phyloP scores from a whole-genome alignment of 176 grass and related monocot species.

The Cocos nucifera region DNA sequence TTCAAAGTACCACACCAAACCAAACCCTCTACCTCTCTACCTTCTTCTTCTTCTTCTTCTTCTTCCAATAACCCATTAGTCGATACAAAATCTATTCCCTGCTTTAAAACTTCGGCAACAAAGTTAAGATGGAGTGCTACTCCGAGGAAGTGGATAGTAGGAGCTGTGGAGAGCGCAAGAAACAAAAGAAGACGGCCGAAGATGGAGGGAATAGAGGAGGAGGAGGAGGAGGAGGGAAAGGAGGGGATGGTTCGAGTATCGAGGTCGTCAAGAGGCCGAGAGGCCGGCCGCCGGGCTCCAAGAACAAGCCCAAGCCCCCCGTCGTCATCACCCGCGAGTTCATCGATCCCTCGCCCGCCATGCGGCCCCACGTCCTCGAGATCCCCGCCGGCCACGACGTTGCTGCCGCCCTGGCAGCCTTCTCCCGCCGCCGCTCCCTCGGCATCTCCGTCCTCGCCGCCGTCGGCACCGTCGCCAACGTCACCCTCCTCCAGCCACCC shows the following conservation, averaged over 20 bases:
- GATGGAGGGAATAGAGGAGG: neutral
- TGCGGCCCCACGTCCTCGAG: slow-evolving; percentile 87
- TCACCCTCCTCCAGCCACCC: slow-evolving; percentile 47
- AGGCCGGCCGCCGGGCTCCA: slow-evolving; percentile 76
- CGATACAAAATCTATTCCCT: too few species aligned
- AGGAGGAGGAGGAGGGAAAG: slow-evolving; percentile 11
- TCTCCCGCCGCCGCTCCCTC: slow-evolving; percentile 40
- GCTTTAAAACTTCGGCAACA: slow-evolving; percentile 17
- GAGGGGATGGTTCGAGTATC: slow-evolving; percentile 56
- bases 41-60: neutral
- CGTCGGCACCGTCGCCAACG: slow-evolving; percentile 61
- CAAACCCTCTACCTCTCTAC: neutral
- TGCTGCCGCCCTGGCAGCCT: slow-evolving; percentile 47
- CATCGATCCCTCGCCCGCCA: slow-evolving; percentile 42
- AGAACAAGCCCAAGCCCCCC: slow-evolving; percentile 88
- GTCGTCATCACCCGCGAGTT: slow-evolving; percentile 74
- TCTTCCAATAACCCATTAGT: too few species aligned
- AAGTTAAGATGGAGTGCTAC: slow-evolving; percentile 36
- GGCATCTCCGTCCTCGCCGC: slow-evolving; percentile 73
- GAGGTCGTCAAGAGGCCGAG: slow-evolving; percentile 58
- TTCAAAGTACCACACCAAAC: slow-evolving; percentile 5
- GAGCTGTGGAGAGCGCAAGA: slow-evolving; percentile 37
- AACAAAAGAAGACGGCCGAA: slow-evolving; percentile 6
- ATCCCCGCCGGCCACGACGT: slow-evolving; percentile 76
- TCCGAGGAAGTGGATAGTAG: slow-evolving; percentile 75